Percentiles rank a stretch among this genome's conserved stretches.
Conservation (phyloP, 164 flowering plant genomes). For the Litsea cubeba region DNA sequence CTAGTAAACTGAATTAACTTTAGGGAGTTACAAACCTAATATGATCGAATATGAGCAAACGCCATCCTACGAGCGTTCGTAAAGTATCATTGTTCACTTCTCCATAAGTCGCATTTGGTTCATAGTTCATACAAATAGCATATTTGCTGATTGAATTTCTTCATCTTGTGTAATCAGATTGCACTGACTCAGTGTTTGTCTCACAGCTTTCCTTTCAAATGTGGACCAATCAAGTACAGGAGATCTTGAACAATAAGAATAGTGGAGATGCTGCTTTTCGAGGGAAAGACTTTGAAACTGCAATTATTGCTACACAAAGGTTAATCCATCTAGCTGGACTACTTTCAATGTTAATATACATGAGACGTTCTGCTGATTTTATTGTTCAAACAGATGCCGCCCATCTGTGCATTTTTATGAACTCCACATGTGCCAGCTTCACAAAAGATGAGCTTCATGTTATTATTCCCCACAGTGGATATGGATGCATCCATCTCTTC, state of each 20-base stretch:
- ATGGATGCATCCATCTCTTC: too few species aligned
- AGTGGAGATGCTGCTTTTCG: conserved; percentile 83
- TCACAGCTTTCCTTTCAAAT: conserved; percentile 89
- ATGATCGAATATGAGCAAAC: too few species aligned
- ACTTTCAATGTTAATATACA: too few species aligned
- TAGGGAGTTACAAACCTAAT: not conserved
- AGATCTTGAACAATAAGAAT: conserved; percentile 76
- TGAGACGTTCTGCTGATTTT: not conserved
- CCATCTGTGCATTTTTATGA: not conserved
- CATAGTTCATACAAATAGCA: not conserved
- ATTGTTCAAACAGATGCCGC: too few species aligned
- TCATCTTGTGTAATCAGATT: not conserved
- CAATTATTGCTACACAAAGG: conserved; percentile 76
- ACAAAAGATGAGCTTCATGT: too few species aligned
- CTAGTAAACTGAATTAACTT: too few species aligned
- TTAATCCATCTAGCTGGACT: conserved; percentile 14
- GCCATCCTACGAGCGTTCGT: too few species aligned
- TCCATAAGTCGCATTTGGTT: not conserved
- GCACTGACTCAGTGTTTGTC: not conserved
- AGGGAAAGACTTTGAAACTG: conserved; percentile 66
- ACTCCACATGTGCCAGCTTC: not conserved
- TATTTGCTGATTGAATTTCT: not conserved
- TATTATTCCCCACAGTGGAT: too few species aligned
- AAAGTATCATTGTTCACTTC: too few species aligned
- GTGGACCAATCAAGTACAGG: conserved; percentile 97